phyloP scores from a whole-genome alignment of 176 grass and related monocot genomes.

The Triticum turgidum region DNA sequence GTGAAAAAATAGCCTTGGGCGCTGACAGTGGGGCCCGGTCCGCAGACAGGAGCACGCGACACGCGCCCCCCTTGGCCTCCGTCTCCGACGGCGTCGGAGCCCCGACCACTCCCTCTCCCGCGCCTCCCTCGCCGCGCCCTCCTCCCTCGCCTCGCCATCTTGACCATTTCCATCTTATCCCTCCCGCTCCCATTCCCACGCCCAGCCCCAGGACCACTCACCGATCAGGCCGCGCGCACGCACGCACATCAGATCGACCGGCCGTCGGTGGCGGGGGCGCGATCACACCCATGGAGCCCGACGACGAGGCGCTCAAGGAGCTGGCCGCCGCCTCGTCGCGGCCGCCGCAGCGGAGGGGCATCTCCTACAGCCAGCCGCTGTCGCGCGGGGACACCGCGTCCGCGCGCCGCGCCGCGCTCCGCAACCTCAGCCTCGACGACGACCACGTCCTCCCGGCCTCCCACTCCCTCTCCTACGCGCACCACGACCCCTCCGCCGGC shows the following conservation, averaged over 20 bases:
- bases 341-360: conserved; percentile 45
- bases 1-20: too few relatives aligned
- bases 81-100: conserved; percentile 26
- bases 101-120: conserved; percentile 31
- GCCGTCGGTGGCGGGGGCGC: background rate
- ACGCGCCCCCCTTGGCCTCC: background rate
- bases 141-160: conserved; percentile 43
- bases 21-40: background rate
- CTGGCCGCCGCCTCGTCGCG: conserved; percentile 24
- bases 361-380: conserved; percentile 89
- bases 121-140: conserved; percentile 36
- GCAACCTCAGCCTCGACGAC: conserved; percentile 82
- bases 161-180: conserved; percentile 53
- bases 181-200: conserved; percentile 27
- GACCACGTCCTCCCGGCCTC: conserved; percentile 36
- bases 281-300: conserved; percentile 33
- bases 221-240: background rate
- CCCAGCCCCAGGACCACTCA: background rate
- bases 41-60: background rate
- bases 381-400: conserved; percentile 47
- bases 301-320: conserved; percentile 32
- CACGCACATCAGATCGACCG: background rate
- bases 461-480: conserved; percentile 40
- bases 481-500: conserved; percentile 28
- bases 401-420: conserved; percentile 49